Base-by-base conservation (phyloP, 2,329 filamentous ascomycete genomes). In the Sporothrix variecibatus region DNA sequence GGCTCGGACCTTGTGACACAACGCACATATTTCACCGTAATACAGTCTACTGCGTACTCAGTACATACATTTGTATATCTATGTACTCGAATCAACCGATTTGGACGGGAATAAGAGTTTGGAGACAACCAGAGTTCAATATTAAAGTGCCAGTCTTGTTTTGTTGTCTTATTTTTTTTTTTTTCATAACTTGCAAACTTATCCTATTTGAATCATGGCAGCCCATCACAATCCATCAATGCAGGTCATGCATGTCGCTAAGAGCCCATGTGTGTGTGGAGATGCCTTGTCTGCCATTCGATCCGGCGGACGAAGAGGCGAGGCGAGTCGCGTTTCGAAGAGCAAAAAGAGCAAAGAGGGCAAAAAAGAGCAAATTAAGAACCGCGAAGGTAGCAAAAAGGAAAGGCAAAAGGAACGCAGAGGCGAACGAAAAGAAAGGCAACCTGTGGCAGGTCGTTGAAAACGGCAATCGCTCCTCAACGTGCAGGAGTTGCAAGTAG, bases 181-280 rank as follows among this genome's bases (percentile, higher is more conserved):
- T n/a, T n/a, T 23, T 7, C 17, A 43, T 43, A 43, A 43, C 40
- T 43, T 43, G 40, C 40, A 23, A 2, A 53, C 49, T 53, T 53
- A 8, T n/a, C 49, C 20, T 53, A 2, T 53, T 53, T 53, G 20
- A 12, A 53, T 53, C 12, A 58, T 58, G 53, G 31, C 53, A 58
- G 31, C 60, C 34, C 60, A 40, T 64, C 60, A 40, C 26, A 9
- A 26, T 43, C 60, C 58, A 64, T 67, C 43, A 51, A 68, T 68
- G 65, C 65, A 68, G 62, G 62, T 67, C 62, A 62, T 72, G 71
- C 62, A 46, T 67, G 51, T 34, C 65, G 26, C 43, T 26, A 51
- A 23, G 46, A 60, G 34, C 23, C 7, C 40, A 23, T 43, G 71
- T 67, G 71, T 72, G 71, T 67, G 71, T 72, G 71, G 71, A 67